Conservation (phyloP, 495 filamentous ascomycete species). For the Alectoria sarmentosa region DNA sequence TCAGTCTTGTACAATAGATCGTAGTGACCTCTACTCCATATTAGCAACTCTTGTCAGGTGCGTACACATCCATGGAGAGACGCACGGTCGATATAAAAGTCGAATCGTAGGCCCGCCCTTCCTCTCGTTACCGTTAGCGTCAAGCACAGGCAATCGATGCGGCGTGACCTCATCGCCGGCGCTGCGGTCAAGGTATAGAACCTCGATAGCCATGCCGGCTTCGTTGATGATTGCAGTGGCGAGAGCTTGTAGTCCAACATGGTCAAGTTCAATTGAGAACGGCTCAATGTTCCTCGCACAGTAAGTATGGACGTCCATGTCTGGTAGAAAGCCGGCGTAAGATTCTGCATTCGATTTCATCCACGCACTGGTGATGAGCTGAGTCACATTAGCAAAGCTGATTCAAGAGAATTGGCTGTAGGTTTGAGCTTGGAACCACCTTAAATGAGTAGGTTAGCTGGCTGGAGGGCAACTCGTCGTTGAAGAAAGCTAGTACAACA, state of each 20-base stretch:
- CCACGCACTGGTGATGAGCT: conserved; percentile 82
- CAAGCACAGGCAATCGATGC: conserved; percentile 37
- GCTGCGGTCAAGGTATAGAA: conserved; percentile 88
- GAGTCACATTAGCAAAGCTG: conserved; percentile 23
- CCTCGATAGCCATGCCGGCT: conserved; percentile 71
- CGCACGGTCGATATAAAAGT: conserved; percentile 66
- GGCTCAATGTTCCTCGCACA: conserved; percentile 64
- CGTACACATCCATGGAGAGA: conserved; percentile 15
- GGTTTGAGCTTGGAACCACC: conserved; percentile 35
- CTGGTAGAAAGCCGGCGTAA: conserved; percentile 64
- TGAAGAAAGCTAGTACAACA: conserved; percentile 67
- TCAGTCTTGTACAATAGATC: conserved; percentile 79
- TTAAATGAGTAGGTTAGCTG: conserved; percentile 68
- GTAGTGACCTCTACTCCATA: conserved; percentile 66
- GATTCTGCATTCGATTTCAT: conserved; percentile 64
- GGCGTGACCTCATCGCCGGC: conserved; percentile 63
- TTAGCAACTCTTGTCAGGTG: not conserved
- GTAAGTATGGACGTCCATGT: conserved; percentile 59
- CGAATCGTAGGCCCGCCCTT: conserved; percentile 49
- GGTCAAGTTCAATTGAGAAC: conserved; percentile 76
- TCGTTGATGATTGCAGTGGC: conserved; percentile 75
- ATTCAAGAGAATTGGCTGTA: not conserved
- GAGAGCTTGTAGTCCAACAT: conserved; percentile 70
- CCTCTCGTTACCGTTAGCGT: conserved; percentile 33
- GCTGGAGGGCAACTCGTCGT: conserved; percentile 56